Percentiles rank a stretch among this genome's conserved stretches.
These are phyloP conservation scores for Taphrina betulina DNA, from an alignment of 1,139 yeast species.

Conservation along the genomic window DNA sequence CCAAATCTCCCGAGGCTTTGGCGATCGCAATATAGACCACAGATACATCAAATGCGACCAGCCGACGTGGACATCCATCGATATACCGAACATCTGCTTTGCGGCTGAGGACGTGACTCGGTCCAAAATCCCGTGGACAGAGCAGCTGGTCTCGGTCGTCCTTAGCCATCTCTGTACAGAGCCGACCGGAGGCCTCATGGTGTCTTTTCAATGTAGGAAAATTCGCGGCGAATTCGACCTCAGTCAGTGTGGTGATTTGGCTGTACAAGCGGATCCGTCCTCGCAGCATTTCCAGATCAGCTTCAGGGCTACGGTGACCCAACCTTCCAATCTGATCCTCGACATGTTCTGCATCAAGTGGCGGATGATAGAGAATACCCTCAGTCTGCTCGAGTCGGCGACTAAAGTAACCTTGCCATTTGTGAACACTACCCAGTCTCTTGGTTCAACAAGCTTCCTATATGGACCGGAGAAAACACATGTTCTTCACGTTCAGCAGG, in stretches of 20 bases:
- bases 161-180: conserved; percentile 4
- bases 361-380: conserved; percentile 13
- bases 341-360: conserved; percentile 13
- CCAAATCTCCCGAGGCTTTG: conserved; percentile 31
- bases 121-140: conserved; percentile 12
- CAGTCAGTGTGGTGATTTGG: conserved; percentile 1
- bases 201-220: conserved; percentile 1
- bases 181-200: conserved; percentile 1
- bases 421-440: neutral
- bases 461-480: conserved; percentile 1
- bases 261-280: conserved; percentile 1
- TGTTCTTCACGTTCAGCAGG: conserved; percentile 4
- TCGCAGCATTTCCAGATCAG: conserved; percentile 9
- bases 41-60: conserved; percentile 1
- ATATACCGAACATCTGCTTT: conserved; percentile 4
- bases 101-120: conserved; percentile 22
- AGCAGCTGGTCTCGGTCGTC: conserved; percentile 5
- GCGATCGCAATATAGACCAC: conserved; percentile 22
- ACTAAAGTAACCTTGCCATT: neutral
- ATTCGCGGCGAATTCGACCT: neutral
- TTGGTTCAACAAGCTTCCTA: neutral
- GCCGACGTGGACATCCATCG: conserved; percentile 7
- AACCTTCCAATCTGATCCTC: neutral
- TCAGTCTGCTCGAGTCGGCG: neutral
- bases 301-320: conserved; percentile 2